phyloP scores from a whole-genome alignment of 176 grass and related monocot species.

The Zea mays region Zm-B73-REFERENCE-NAM-5.0 NC_050103.1:61060501-61061000 shows the following conservation, averaged over 20 bases:
- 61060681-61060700: background rate
- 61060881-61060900: constrained; percentile 31
- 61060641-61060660: constrained; percentile 32
- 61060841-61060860: background rate
- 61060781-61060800: constrained; percentile 51
- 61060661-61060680: constrained; percentile 30
- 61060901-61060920: constrained; percentile 55
- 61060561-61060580: background rate
- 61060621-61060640: constrained; percentile 45
- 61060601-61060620: constrained; percentile 31
- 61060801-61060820: background rate
- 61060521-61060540: too few species aligned
- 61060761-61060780: constrained; percentile 46
- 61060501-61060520: too few species aligned
- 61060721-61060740: background rate
- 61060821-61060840: background rate
- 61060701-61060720: background rate
- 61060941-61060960: constrained; percentile 58
- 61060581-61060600: background rate
- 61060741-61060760: constrained; percentile 45
- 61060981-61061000: constrained; percentile 44
- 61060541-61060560: background rate
- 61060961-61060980: constrained; percentile 24
- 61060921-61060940: constrained; percentile 64
- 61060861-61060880: background rate